phyloP scores from a whole-genome alignment of 345 rosid species.

The Salix dunnii region DNA sequence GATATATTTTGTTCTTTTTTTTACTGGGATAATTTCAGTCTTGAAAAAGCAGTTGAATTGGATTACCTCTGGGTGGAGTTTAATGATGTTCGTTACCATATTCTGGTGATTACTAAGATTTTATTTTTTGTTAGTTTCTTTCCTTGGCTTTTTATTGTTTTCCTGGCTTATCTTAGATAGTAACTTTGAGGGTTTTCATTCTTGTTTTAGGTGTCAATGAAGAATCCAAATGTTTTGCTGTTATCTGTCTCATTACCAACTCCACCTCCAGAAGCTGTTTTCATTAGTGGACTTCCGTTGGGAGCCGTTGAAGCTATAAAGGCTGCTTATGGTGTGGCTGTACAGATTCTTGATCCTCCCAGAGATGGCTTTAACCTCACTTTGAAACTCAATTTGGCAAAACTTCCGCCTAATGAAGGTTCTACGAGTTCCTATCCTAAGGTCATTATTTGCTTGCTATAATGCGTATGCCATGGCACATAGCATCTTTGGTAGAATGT shows the following conservation, averaged over 20 bases:
- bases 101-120: conserved; percentile 51
- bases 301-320: conserved; percentile 97
- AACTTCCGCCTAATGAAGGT: conserved; percentile 94
- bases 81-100: conserved; percentile 86
- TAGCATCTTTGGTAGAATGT: background rate
- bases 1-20: background rate
- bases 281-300: conserved; percentile 75
- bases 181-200: background rate
- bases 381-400: conserved; percentile 78
- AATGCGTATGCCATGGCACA: conserved; percentile 14
- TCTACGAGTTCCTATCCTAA: conserved; percentile 42
- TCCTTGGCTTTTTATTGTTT: background rate
- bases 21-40: conserved; percentile 38
- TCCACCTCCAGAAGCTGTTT: conserved; percentile 79
- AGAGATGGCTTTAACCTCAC: conserved; percentile 93
- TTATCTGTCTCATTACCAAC: conserved; percentile 82
- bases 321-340: conserved; percentile 63
- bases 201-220: conserved; percentile 66
- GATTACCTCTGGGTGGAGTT: conserved; percentile 96
- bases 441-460: conserved; percentile 43
- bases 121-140: background rate
- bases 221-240: conserved; percentile 67
- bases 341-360: conserved; percentile 98
- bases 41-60: conserved; percentile 82
- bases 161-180: background rate